Evolutionary conservation across 1,284 basidiomycete species (phyloP).

Genomic region (Phaffia rhodozyma): DNA sequence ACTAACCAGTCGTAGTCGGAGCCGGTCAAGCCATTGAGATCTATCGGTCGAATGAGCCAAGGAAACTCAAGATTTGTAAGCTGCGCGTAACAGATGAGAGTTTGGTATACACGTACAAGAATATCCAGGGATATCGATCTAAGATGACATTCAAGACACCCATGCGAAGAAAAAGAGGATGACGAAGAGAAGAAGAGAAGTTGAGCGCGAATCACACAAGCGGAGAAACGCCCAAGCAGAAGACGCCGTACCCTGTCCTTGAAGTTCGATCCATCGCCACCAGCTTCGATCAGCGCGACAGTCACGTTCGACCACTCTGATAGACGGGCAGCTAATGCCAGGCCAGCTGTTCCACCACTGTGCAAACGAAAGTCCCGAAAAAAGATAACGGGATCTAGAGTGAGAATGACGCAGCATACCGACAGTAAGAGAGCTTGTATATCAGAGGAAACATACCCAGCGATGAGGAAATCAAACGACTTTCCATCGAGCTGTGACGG

Average conservation of each 20-base stretch:
- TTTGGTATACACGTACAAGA: slow-evolving; percentile 20
- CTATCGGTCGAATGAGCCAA: too few relatives aligned
- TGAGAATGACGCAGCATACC: neutral
- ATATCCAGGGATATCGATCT: slow-evolving; percentile 37
- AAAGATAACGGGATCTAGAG: slow-evolving; percentile 21
- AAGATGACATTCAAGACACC: slow-evolving; percentile 14
- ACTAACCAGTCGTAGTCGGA: slow-evolving; percentile 48
- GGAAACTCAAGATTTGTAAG: too few relatives aligned
- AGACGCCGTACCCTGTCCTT: slow-evolving; percentile 19
- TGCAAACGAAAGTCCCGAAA: slow-evolving; percentile 40
- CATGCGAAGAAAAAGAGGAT: slow-evolving; percentile 6
- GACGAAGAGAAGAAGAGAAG: neutral
- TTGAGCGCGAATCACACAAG: neutral
- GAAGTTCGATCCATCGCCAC: slow-evolving; percentile 46
- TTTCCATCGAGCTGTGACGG: slow-evolving; percentile 22
- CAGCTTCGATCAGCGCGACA: slow-evolving; percentile 61
- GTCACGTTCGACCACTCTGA: slow-evolving; percentile 52
- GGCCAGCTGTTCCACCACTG: slow-evolving; percentile 59
- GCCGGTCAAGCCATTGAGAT: slow-evolving; percentile 30
- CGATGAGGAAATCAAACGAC: slow-evolving; percentile 33
- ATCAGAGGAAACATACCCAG: neutral
- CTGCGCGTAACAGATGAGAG: too few relatives aligned
- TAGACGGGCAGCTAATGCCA: slow-evolving; percentile 58
- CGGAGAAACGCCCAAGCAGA: neutral
- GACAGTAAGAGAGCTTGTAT: too few relatives aligned